Percentiles rank a stretch among this genome's conserved stretches.
Evolutionary conservation across 2,329 filamentous ascomycete species (phyloP).

Genomic region (Penicillium capsulatum): DNA sequence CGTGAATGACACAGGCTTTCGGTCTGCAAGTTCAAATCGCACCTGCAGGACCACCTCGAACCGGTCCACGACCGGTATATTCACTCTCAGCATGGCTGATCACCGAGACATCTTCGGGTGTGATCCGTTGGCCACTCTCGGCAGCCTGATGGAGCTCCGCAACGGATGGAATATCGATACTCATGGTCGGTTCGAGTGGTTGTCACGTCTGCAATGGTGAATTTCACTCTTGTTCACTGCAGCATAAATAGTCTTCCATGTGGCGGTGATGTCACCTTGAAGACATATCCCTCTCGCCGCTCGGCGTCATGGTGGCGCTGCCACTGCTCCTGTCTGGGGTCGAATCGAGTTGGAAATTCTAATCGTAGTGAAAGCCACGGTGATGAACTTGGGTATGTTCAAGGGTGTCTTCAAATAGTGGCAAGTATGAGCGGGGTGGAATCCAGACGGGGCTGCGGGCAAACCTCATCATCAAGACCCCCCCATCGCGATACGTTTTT

Average conservation of each 20-base stretch:
- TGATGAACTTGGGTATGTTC: background rate
- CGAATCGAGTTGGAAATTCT: background rate
- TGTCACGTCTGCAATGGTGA: too few species aligned
- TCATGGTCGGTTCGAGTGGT: conserved; percentile 7
- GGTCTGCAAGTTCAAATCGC: conserved; percentile 2
- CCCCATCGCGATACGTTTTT: too few species aligned
- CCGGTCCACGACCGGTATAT: conserved; percentile 29
- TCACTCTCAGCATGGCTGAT: conserved; percentile 33
- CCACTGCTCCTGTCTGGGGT: conserved; percentile 5
- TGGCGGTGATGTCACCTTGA: conserved; percentile 27
- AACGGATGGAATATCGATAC: conserved; percentile 28
- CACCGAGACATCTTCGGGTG: conserved; percentile 29
- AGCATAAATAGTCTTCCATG: conserved; percentile 11
- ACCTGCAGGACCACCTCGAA: conserved; percentile 34
- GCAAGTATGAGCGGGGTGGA: too few species aligned
- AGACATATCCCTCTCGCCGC: conserved; percentile 17
- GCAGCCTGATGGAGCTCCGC: conserved; percentile 31
- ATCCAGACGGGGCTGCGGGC: too few species aligned
- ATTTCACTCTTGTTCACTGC: too few species aligned
- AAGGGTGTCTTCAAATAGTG: background rate
- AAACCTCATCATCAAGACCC: too few species aligned
- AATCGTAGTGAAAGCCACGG: background rate
- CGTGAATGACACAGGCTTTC: background rate
- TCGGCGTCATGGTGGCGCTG: conserved; percentile 18
- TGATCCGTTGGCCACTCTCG: conserved; percentile 32